Percentiles rank a stretch among this genome's conserved stretches.
These are phyloP conservation scores for Phytopythium aichiense DNA, from an alignment of 352 stramenopile species.

Conservation along the genomic window DNA sequence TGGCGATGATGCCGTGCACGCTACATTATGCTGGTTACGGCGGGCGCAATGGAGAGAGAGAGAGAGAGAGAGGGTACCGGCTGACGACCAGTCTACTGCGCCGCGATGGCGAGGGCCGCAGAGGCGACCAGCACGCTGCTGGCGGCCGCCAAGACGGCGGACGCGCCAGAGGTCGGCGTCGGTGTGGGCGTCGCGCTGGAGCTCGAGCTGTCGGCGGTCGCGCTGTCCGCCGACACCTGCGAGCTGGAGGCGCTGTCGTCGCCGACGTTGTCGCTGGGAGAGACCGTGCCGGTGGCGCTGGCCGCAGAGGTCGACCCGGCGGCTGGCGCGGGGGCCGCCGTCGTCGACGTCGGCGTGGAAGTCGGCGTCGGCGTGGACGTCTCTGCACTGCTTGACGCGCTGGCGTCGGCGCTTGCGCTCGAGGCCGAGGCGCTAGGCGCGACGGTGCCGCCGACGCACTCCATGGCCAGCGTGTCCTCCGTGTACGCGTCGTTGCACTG, in stretches of 20 bases:
- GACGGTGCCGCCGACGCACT: conserved; percentile 23
- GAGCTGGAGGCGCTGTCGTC: neutral
- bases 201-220: neutral
- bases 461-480: conserved; percentile 40
- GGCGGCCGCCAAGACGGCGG: neutral
- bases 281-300: no score
- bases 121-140: neutral
- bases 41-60: neutral
- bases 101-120: neutral
- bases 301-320: neutral
- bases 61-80: neutral
- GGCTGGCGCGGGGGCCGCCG: neutral
- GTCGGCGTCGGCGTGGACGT: neutral
- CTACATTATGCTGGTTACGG: neutral
- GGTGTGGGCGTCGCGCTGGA: neutral
- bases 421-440: conserved; percentile 12
- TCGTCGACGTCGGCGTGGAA: neutral
- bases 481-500: conserved; percentile 36
- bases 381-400: neutral
- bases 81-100: neutral
- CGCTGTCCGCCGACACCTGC: neutral
- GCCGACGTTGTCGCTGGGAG: conserved; percentile 1
- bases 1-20: neutral
- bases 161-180: neutral
- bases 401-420: conserved; percentile 2